Evolutionary conservation across 345 rosid species (phyloP).

Genomic region (Ceriops tagal): DNA sequence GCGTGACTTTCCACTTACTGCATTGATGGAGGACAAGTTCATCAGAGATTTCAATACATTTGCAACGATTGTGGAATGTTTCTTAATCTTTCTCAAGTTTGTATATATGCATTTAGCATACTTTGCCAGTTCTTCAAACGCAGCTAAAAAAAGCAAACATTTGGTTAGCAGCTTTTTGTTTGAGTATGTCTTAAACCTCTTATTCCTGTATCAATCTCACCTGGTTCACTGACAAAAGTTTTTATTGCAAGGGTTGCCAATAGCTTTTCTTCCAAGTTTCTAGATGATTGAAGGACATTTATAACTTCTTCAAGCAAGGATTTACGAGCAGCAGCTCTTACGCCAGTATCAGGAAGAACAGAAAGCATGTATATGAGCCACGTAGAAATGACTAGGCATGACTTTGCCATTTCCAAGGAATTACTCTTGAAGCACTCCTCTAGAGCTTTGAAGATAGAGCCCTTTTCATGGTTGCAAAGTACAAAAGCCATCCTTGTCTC

Average conservation of each 20-base stretch:
- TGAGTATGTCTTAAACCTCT: neutral
- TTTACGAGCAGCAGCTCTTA: conserved; percentile 37
- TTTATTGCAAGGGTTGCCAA: conserved; percentile 55
- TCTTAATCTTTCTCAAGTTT: conserved; percentile 53
- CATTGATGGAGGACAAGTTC: conserved; percentile 52
- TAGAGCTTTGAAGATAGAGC: conserved; percentile 58
- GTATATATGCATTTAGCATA: conserved; percentile 56
- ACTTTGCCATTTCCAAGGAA: conserved; percentile 51
- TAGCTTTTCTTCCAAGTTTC: conserved; percentile 59
- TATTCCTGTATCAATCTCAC: conserved; percentile 20
- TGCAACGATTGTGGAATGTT: conserved; percentile 35
- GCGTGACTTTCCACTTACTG: conserved; percentile 38
- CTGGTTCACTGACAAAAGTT: conserved; percentile 50
- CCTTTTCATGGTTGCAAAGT: conserved; percentile 63
- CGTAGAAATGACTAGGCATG: conserved; percentile 52
- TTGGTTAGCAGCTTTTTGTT: neutral
- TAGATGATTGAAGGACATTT: conserved; percentile 57
- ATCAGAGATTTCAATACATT: conserved; percentile 60
- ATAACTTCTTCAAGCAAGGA: conserved; percentile 54
- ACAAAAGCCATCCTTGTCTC: conserved; percentile 54
- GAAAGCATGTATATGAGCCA: conserved; percentile 62
- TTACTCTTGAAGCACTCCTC: conserved; percentile 59
- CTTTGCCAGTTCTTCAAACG: conserved; percentile 48
- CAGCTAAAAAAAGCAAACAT: conserved; percentile 26
- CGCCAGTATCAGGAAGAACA: conserved; percentile 54